Evolutionary conservation across 2,329 filamentous ascomycete genomes (phyloP).

Genomic region (Colletotrichum filicis): DNA sequence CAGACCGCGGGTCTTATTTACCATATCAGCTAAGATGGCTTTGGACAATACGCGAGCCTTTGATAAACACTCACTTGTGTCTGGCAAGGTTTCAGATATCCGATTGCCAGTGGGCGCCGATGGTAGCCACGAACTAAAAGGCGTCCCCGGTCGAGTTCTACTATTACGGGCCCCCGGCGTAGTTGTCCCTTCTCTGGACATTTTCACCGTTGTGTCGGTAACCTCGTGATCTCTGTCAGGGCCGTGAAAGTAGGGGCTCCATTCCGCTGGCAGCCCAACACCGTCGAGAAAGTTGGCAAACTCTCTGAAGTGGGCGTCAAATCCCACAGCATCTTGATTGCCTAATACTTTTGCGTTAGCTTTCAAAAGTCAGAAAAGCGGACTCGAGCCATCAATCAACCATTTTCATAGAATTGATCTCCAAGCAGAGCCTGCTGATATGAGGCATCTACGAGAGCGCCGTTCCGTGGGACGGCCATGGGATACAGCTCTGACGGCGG

Average conservation of each 20-base stretch:
- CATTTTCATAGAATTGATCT: constrained; percentile 38
- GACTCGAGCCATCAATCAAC: constrained; percentile 19
- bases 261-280: constrained; percentile 49
- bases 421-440: constrained; percentile 43
- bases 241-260: constrained; percentile 49
- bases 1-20: constrained; percentile 29
- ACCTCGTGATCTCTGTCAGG: constrained; percentile 38
- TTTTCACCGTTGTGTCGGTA: constrained; percentile 37
- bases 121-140: constrained; percentile 51
- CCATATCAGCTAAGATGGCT: neutral
- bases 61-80: constrained; percentile 35
- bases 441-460: constrained; percentile 26
- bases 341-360: neutral
- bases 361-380: neutral
- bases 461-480: constrained; percentile 25
- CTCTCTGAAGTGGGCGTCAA: constrained; percentile 48
- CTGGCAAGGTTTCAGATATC: constrained; percentile 38
- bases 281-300: constrained; percentile 52
- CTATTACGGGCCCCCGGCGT: constrained; percentile 22
- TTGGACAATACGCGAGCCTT: neutral
- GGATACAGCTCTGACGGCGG: constrained; percentile 12
- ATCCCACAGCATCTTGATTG: constrained; percentile 32
- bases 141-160: constrained; percentile 43
- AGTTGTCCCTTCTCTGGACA: constrained; percentile 31
- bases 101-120: constrained; percentile 46